phyloP scores from a whole-genome alignment of 768 basidiomycete species.

The Lepiota subincarnata region DNA sequence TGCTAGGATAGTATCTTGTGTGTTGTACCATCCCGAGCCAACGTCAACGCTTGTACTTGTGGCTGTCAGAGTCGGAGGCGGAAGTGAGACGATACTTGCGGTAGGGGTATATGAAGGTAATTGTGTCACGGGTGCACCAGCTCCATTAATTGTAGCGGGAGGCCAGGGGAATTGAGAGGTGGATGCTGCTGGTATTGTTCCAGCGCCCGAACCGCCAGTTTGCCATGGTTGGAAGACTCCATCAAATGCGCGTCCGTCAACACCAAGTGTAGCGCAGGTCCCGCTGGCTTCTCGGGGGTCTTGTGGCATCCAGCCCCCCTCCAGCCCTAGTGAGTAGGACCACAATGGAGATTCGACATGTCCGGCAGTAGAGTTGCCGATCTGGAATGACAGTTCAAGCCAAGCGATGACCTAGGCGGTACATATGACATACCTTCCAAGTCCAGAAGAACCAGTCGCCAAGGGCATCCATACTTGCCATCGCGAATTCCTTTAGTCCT shows the following conservation, averaged over 20 bases:
- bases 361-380: constrained; percentile 32
- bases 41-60: constrained; percentile 35
- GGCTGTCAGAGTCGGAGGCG: constrained; percentile 36
- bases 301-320: constrained; percentile 45
- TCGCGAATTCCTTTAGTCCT: constrained; percentile 49
- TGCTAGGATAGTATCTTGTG: constrained; percentile 40
- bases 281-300: constrained; percentile 51
- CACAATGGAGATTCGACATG: constrained; percentile 42
- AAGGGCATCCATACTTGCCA: constrained; percentile 44
- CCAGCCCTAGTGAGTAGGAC: constrained; percentile 44
- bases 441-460: constrained; percentile 50
- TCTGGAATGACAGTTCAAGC: constrained; percentile 19
- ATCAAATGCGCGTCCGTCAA: constrained; percentile 29
- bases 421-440: constrained; percentile 36
- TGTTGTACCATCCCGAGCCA: constrained; percentile 56
- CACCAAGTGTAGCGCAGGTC: constrained; percentile 56
- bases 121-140: constrained; percentile 30
- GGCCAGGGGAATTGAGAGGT: constrained; percentile 53
- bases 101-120: constrained; percentile 70
- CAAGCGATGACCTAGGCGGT: not conserved
- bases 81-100: constrained; percentile 55
- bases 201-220: constrained; percentile 61
- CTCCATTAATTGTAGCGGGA: constrained; percentile 45
- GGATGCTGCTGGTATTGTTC: constrained; percentile 43
- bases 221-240: constrained; percentile 58